Conservation (phyloP, 768 basidiomycete species). For the Agaricus sinodeliciosus region DNA sequence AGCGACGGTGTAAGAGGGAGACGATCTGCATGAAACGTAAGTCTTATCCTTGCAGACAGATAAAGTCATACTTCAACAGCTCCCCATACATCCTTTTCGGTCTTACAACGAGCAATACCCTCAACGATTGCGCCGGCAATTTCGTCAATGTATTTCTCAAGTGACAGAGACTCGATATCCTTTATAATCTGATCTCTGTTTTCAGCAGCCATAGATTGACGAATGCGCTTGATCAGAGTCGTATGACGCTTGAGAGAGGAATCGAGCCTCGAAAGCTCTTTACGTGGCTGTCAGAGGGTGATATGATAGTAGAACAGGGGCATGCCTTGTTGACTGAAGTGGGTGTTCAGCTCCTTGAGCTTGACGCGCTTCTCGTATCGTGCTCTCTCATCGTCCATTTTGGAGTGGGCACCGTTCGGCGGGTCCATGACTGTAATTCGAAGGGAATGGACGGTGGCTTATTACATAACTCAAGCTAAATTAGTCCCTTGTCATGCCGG, state of each 20-base stretch:
- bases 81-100: slow-evolving; percentile 86
- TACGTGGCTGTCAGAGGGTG: not conserved
- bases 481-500: slow-evolving; percentile 1
- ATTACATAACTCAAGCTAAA: slow-evolving; percentile 8
- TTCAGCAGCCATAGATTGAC: slow-evolving; percentile 77
- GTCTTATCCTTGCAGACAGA: slow-evolving; percentile 1
- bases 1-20: slow-evolving; percentile 82
- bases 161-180: slow-evolving; percentile 82
- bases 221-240: slow-evolving; percentile 88
- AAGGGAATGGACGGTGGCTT: not conserved
- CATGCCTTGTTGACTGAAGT: slow-evolving; percentile 42
- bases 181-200: slow-evolving; percentile 85
- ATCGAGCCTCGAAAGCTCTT: slow-evolving; percentile 76
- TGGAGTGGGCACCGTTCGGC: slow-evolving; percentile 20
- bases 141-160: slow-evolving; percentile 97
- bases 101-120: slow-evolving; percentile 82
- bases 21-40: slow-evolving; percentile 54
- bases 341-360: slow-evolving; percentile 52
- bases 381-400: slow-evolving; percentile 36
- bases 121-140: slow-evolving; percentile 84
- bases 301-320: not conserved
- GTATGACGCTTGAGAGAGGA: slow-evolving; percentile 96
- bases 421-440: slow-evolving; percentile 25
- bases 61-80: slow-evolving; percentile 73
- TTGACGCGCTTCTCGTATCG: slow-evolving; percentile 52